Evolutionary conservation across 2,329 filamentous ascomycete species (phyloP), one percentile per base, ranked within the genome.

Genomic region (Metarhizium rileyi): DNA sequence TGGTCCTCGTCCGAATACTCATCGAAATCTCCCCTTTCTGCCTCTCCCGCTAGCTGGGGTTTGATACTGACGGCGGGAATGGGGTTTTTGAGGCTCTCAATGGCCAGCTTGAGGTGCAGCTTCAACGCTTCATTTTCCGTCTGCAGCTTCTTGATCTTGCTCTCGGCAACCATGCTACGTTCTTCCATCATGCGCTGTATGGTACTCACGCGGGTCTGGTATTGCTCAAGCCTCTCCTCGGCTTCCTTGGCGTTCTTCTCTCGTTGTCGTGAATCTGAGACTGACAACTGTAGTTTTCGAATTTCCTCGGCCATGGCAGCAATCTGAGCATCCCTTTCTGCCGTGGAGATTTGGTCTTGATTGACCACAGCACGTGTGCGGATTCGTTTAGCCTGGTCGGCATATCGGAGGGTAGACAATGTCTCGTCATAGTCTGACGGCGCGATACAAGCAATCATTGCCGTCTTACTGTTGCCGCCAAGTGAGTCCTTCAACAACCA

Each of bases 111-210:
- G 46, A 98, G 73, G 67, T 98, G 93, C 52, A 93, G 75, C 54
- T 90, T 78, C 59, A 97, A 70, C 0, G 90, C 87, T 62, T 96
- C 91, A 55, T 95, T 96, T 71, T 98, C 82, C 1, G 87, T 90
- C 65, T 87, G 86, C 48, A 98, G 71, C 55, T 86, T 88, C 57
- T 89, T 84, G 63, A 98, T 95, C 76, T 95, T 96, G 71, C 86
- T 89, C 63, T 97, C 91, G 27, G 87, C 84, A 14, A 97, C 87
- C 66, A 94, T 85, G 52, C 86, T 82, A 55, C 84, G 86, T 70
- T 98, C 93, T 66, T 97, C 90, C 90, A 96, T 96, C 67, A 95
- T 80, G 52, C 90, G 83, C 67, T 97, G 90, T 86, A 98, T 90
- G 50, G 85, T 81, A 44, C 81, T 77, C 18, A 98, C 93, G 60